Conservation (phyloP, 345 rosid genomes). For the Eucalyptus cloeziana region DNA sequence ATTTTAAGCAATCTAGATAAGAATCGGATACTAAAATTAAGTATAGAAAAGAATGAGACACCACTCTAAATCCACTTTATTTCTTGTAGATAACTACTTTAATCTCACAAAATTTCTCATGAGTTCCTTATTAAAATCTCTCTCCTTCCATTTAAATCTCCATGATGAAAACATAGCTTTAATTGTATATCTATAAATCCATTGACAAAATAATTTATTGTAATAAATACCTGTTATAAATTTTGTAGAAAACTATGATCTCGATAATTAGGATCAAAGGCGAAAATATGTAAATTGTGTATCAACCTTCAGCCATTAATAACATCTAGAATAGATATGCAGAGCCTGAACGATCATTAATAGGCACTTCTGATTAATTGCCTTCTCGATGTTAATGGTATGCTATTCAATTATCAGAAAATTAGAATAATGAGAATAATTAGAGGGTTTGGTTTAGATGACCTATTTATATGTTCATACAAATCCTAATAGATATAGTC, state of each 20-base stretch:
- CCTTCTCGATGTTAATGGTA: too few species aligned
- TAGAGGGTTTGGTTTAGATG: too few species aligned
- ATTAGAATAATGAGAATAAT: too few species aligned
- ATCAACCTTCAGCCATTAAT: too few species aligned
- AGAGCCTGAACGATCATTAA: too few species aligned
- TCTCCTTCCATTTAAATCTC: neutral
- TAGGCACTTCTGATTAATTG: too few species aligned
- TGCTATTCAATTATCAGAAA: accelerated
- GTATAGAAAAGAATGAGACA: neutral
- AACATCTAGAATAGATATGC: too few species aligned
- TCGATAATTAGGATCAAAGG: neutral
- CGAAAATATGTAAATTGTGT: too few species aligned
- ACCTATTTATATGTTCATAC: too few species aligned
- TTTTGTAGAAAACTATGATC: neutral
- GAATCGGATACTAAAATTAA: neutral
- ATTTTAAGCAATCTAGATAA: neutral
- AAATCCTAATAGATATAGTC: too few species aligned
- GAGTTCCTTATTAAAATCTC: neutral
- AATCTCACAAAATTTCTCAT: neutral
- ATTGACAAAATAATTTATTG: neutral
- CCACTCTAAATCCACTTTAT: neutral
- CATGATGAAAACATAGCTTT: neutral
- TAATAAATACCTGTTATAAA: neutral
- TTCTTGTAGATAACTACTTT: neutral
- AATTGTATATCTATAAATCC: neutral